A percentile compares a stretch with the other conserved stretches of the same genome.
Evolutionary conservation across 257 asterid genomes (phyloP).

Genomic region (Petrea volubilis): DNA sequence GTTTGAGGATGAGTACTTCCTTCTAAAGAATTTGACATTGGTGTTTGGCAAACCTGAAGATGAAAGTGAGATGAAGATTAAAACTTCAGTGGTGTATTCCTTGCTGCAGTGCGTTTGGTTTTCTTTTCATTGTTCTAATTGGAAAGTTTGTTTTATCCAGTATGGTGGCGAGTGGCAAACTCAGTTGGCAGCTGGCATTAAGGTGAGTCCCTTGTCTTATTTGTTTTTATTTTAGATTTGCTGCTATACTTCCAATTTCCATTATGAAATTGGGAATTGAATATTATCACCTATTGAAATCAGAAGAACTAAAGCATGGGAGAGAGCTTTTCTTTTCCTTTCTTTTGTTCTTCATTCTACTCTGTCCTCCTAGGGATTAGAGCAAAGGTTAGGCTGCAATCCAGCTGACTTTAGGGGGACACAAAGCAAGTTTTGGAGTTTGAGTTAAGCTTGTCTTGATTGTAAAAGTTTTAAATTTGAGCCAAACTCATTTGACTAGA

Average conservation of each 20-base stretch:
- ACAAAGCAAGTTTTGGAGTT: background rate
- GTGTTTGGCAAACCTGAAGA: background rate
- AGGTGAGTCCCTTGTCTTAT: slow-evolving; percentile 47
- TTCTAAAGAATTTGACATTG: slow-evolving; percentile 9
- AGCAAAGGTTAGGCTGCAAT: background rate
- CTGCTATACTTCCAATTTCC: background rate
- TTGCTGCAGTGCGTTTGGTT: slow-evolving; percentile 3
- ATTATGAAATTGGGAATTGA: slow-evolving; percentile 5
- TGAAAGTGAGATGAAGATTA: slow-evolving; percentile 17
- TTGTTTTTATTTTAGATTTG: slow-evolving; percentile 12
- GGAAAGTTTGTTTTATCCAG: slow-evolving; percentile 43
- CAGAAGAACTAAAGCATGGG: background rate
- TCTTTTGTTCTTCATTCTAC: background rate
- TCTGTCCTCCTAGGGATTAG: background rate
- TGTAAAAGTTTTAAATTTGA: background rate
- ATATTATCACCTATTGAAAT: slow-evolving; percentile 1
- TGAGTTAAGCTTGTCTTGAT: background rate
- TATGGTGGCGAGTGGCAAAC: slow-evolving; percentile 69
- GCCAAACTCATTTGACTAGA: background rate
- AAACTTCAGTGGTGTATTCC: slow-evolving; percentile 11
- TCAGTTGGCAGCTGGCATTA: slow-evolving; percentile 88
- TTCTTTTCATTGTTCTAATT: slow-evolving; percentile 22
- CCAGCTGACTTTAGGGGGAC: background rate
- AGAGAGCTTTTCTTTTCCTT: background rate
- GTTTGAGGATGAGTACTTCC: slow-evolving; percentile 5